Base-by-base conservation (phyloP, 2,329 filamentous ascomycete species). In the Chaetothyriales sp. region DNA sequence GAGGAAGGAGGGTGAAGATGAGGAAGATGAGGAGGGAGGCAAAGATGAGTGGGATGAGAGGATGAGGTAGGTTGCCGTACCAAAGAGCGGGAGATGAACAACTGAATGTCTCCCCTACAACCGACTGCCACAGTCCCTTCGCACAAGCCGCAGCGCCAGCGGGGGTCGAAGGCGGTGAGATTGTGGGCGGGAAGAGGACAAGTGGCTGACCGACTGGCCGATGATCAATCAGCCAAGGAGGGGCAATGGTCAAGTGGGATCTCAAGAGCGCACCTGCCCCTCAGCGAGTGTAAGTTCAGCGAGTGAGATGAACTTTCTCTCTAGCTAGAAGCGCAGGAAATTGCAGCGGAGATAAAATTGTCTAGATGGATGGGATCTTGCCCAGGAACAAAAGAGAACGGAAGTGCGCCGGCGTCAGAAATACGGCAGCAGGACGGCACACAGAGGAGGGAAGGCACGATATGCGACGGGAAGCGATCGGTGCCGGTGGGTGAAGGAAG, bases 51-150 rank as follows among this genome's bases (percentile, higher is more conserved):
- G n/a, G n/a, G 22, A 25, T 25, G 22, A 25, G 22, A 25, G 22
- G 22, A 6, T 25, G 26, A 47, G 43, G 49, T 42, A 50, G 48
- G 49, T 28, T 20, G 54, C 57, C 71, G 68, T 75, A 75, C 73
- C 76, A 67, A 78, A 68, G 54, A 77, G 78, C 71, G 79, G 84
- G 87, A 94, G 88, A 94, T 85, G 74, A 87, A 94, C 88, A 94
- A 95, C 68, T 83, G 70, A 95, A 95, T 94, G 88, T 88, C 84
- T 94, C 88, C 85, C 87, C 86, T 73, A 74, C 74, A 72, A 69
- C 51, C 68, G 65, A 68, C 69, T 72, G 70, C 68, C 32, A 39
- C 32, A 39, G 10, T 39, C 32, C 32, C 32, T 39, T 39, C 15
- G 10, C 32, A 39, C 32, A 15, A 15, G 32, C 15, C 32, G 32